Conservation (phyloP, 2,329 filamentous ascomycete species). For the Aspergillus thermomutatus region DNA sequence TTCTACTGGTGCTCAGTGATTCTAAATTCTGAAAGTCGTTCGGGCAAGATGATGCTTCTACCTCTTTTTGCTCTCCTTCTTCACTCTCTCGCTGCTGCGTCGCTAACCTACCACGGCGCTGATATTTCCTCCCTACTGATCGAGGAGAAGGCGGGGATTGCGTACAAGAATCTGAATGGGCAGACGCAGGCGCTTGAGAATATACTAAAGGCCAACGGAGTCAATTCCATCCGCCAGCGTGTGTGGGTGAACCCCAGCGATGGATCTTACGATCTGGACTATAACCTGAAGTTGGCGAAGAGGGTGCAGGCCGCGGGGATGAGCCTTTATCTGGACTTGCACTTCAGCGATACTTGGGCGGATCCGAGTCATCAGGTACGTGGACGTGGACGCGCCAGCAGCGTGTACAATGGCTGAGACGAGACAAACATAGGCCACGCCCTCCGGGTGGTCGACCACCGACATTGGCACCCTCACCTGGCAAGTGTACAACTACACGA, state of each 20-base stretch:
- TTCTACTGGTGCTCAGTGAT: background rate
- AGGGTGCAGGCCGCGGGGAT: constrained; percentile 62
- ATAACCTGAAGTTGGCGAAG: constrained; percentile 66
- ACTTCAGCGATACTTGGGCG: constrained; percentile 69
- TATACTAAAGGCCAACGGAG: constrained; percentile 59
- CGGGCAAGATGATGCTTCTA: constrained; percentile 3
- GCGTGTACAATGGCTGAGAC: background rate
- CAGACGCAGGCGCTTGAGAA: constrained; percentile 55
- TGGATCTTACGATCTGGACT: constrained; percentile 65
- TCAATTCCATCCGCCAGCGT: constrained; percentile 68
- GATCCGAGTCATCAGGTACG: constrained; percentile 60
- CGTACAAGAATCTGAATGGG: constrained; percentile 58
- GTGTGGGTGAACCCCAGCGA: constrained; percentile 67
- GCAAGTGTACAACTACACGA: constrained; percentile 67
- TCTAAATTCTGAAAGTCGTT: background rate
- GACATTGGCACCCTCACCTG: constrained; percentile 57
- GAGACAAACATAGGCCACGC: constrained; percentile 43
- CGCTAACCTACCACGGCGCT: constrained; percentile 61
- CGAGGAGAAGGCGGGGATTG: constrained; percentile 59
- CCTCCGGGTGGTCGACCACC: constrained; percentile 60
- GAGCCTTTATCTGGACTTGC: constrained; percentile 60
- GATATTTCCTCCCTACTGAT: constrained; percentile 68
- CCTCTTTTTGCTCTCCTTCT: constrained; percentile 16
- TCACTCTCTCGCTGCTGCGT: constrained; percentile 33
- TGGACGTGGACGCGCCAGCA: background rate